phyloP scores from a whole-genome alignment of 148 eudicot species.

The Vaccinium corymbosum region DNA sequence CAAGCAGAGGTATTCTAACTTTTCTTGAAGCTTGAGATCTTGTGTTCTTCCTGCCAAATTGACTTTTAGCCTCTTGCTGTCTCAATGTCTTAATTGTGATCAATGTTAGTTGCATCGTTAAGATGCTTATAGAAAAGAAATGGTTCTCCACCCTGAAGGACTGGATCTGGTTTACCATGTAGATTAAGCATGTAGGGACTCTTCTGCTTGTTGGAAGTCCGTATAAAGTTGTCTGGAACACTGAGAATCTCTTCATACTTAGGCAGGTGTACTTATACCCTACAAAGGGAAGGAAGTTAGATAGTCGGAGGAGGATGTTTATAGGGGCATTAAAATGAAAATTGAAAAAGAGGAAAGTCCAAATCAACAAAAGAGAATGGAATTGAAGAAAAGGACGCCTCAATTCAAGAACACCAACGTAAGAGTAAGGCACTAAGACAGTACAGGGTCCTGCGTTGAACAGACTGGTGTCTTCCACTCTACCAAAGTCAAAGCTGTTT shows the following conservation, averaged over 20 bases:
- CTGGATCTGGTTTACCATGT: background rate
- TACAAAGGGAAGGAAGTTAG: background rate
- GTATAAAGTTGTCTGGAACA: background rate
- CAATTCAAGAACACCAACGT: background rate
- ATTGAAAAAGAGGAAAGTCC: background rate
- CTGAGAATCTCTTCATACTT: background rate
- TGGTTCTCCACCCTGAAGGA: background rate
- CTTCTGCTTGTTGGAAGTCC: background rate
- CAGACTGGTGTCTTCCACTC: background rate
- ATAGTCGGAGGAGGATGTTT: background rate
- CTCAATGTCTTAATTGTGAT: background rate
- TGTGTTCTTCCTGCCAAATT: background rate
- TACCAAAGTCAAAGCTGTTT: slow-evolving; percentile 7
- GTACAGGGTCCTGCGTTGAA: background rate
- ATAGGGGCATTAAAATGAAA: background rate
- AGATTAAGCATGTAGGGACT: background rate
- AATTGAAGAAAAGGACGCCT: background rate
- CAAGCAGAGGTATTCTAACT: slow-evolving; percentile 45
- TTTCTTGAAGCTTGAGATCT: slow-evolving; percentile 5
- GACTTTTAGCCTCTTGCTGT: background rate
- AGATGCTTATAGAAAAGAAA: background rate
- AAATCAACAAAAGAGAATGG: background rate
- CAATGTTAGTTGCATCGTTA: background rate
- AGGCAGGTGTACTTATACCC: background rate
- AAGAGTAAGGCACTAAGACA: background rate